Evolutionary conservation across 257 asterid species (phyloP).

Genomic region (Salvia rosmarinus): DNA sequence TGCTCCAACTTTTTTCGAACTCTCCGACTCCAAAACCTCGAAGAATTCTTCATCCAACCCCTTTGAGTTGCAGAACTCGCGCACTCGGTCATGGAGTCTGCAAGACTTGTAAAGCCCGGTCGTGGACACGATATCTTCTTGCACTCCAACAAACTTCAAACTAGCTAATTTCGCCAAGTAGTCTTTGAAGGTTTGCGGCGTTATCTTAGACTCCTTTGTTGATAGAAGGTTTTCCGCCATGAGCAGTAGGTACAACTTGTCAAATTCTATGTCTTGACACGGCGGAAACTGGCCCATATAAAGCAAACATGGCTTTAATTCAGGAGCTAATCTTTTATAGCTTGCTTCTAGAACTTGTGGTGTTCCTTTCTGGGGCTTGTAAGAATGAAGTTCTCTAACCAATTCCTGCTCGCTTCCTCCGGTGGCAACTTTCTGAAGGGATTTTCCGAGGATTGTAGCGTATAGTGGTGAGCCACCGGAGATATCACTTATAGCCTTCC

Average conservation of each 20-base stretch:
- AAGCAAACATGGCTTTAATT: conserved; percentile 38
- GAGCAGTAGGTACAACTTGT: neutral
- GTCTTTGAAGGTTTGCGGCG: too few relatives aligned
- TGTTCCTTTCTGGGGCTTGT: neutral
- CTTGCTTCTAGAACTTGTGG: neutral
- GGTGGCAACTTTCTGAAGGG: neutral
- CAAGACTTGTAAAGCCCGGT: too few relatives aligned
- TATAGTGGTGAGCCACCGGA: conserved; percentile 17
- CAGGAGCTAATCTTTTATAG: conserved; percentile 26
- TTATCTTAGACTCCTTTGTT: too few relatives aligned
- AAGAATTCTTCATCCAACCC: neutral
- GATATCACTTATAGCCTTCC: neutral
- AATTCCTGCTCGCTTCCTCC: neutral
- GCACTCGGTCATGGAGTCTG: neutral
- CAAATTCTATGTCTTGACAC: neutral
- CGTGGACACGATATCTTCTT: neutral
- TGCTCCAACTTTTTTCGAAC: neutral
- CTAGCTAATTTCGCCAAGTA: neutral
- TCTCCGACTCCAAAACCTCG: neutral
- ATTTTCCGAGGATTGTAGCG: neutral
- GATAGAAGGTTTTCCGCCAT: neutral
- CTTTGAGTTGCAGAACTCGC: neutral
- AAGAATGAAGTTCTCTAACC: neutral
- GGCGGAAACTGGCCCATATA: conserved; percentile 39
- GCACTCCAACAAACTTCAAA: neutral